Evolutionary conservation across 1,139 yeast species (phyloP), one percentile per base, ranked within the genome.

Genomic region (Hyphopichia fennica): DNA sequence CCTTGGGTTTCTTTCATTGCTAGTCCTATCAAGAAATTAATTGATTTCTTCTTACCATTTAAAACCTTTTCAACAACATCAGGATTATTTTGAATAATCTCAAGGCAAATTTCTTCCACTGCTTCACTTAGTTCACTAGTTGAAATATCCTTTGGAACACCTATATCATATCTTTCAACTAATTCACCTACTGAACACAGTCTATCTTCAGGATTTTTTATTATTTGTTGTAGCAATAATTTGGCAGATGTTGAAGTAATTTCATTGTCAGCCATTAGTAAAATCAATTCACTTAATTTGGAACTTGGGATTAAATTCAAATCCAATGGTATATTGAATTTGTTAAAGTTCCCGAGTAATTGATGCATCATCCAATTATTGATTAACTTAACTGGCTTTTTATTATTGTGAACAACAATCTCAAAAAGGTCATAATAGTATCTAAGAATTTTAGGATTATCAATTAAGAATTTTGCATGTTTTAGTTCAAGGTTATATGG

Each of bases 341-440:
- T 81, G 10, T 82, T 73, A 47, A 88, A 73, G 14, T 81, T 72
- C 0, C 97, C 96, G 19, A 88, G 57, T 28, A 90, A 65, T 48
- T 88, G 93, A 62, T 93, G 95, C 17, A 89, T 81, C 9, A 90
- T 63, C 96, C 96, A 90, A 54, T 87, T 89, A 34, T 84, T 82
- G 1, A 86, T 82, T 23, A 70, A 54, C 44, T 69, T 74, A 4
- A 65, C 50, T 6, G 66, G 55, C 9, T 60, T 48, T 43, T 43
- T 56, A 45, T 43, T 46, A 30, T 44, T 40, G 2, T 22, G 29
- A 1, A 49, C 62, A 6, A 64, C 47, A 2, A 45, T 41, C 0
- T 64, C 58, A 49, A 65, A 73, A 1, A 86, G 63, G 1, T 65
- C 54, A 23, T 73, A 53, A 60, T 82, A 90, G 55, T 81, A 86